phyloP scores from a whole-genome alignment of 2,329 filamentous ascomycete species.

The Hortaea werneckii region DNA sequence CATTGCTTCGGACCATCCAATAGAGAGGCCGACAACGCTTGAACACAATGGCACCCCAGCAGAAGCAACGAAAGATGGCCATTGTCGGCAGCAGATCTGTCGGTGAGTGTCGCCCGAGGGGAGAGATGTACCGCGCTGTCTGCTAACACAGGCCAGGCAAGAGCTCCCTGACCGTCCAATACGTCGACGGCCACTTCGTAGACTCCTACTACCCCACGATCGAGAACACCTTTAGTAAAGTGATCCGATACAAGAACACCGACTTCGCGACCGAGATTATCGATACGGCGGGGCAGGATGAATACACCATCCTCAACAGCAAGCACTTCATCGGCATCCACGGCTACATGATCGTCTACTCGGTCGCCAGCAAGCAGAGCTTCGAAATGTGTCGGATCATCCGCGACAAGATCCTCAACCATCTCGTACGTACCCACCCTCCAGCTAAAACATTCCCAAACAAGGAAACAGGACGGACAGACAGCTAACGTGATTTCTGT shows the following conservation, averaged over 20 bases:
- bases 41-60: conserved; percentile 53
- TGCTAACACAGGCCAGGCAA: conserved; percentile 65
- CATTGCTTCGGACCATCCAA: no score
- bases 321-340: conserved; percentile 99
- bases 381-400: conserved; percentile 98
- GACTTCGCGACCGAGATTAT: conserved; percentile 96
- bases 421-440: conserved; percentile 54
- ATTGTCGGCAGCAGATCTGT: conserved; percentile 92
- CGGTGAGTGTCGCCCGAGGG: conserved; percentile 42
- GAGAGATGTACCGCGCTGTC: neutral
- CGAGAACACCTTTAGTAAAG: conserved; percentile 96
- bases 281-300: conserved; percentile 92
- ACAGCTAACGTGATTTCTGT: neutral
- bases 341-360: conserved; percentile 97
- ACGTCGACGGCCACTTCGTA: conserved; percentile 95
- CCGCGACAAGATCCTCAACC: conserved; percentile 92
- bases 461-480: neutral
- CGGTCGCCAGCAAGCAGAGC: conserved; percentile 83
- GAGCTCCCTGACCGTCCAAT: conserved; percentile 92
- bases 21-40: no score
- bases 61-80: conserved; percentile 89
- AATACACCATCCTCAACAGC: conserved; percentile 96
- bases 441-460: neutral
- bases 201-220: conserved; percentile 99
- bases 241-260: conserved; percentile 84